A percentile compares a stretch with the other conserved stretches of the same genome.
Conservation (phyloP, 306 rosid species). For the Malus fusca region DNA sequence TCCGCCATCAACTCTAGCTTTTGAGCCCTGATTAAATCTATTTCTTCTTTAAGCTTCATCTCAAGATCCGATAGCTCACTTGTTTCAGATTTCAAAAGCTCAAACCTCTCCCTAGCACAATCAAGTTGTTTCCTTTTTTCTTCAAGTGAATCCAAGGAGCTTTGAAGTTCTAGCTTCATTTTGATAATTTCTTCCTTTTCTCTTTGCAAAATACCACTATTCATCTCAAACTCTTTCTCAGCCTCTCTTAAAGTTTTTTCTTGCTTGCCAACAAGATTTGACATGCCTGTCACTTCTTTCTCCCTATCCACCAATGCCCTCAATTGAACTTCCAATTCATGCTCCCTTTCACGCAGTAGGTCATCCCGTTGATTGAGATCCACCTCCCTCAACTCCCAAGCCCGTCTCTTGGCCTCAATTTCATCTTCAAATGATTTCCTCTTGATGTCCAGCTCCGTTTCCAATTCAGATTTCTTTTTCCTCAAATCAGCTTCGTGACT, state of each 20-base stretch:
- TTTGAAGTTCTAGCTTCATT: slow-evolving; percentile 56
- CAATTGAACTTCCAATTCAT: slow-evolving; percentile 63
- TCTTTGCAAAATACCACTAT: slow-evolving; percentile 45
- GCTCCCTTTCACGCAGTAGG: slow-evolving; percentile 59
- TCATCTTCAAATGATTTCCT: slow-evolving; percentile 65
- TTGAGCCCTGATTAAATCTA: slow-evolving; percentile 75
- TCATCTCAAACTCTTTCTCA: slow-evolving; percentile 59
- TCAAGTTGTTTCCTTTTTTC: slow-evolving; percentile 53
- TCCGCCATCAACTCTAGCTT: slow-evolving; percentile 66
- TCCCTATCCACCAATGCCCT: slow-evolving; percentile 57
- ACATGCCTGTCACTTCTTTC: slow-evolving; percentile 61
- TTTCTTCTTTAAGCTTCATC: slow-evolving; percentile 84
- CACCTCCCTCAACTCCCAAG: slow-evolving; percentile 97
- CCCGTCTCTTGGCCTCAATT: slow-evolving; percentile 73
- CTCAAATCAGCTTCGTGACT: slow-evolving; percentile 55
- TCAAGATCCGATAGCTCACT: slow-evolving; percentile 69
- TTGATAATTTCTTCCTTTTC: slow-evolving; percentile 59
- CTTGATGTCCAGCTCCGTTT: slow-evolving; percentile 58
- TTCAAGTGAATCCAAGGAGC: slow-evolving; percentile 51
- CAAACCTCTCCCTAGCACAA: slow-evolving; percentile 52
- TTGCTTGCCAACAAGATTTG: slow-evolving; percentile 48
- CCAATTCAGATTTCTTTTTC: slow-evolving; percentile 54
- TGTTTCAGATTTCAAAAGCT: slow-evolving; percentile 66
- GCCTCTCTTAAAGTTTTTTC: slow-evolving; percentile 41
- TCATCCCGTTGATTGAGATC: slow-evolving; percentile 77